These are phyloP conservation scores for Sugiyamaella pinicola DNA, from an alignment of 1,139 yeast species.

Conservation along the genomic window DNA sequence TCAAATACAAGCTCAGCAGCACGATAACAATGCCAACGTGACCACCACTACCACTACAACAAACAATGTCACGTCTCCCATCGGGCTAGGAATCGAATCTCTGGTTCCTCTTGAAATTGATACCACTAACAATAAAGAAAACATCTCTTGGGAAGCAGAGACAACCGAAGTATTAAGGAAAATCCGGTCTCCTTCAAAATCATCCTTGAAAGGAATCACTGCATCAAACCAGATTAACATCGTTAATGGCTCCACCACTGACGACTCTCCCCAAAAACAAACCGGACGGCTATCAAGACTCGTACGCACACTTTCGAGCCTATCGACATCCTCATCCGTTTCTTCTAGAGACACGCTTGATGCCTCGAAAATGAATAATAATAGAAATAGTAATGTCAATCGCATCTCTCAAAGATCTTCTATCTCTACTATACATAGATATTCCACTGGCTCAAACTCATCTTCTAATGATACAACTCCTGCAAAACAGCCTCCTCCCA, in stretches of 20 bases:
- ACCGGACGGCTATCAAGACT: constrained; percentile 19
- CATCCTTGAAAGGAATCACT: constrained; percentile 13
- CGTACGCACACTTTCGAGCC: constrained; percentile 31
- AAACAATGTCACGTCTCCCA: constrained; percentile 14
- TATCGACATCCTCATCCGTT: constrained; percentile 28
- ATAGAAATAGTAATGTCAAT: constrained; percentile 24
- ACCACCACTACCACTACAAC: neutral
- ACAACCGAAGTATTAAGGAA: constrained; percentile 30
- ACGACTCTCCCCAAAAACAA: constrained; percentile 6
- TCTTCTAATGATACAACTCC: constrained; percentile 14
- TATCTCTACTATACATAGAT: constrained; percentile 31
- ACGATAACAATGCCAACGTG: no score
- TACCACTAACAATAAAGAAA: constrained; percentile 25
- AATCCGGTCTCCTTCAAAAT: constrained; percentile 23
- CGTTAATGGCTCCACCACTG: neutral
- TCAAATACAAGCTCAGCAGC: constrained; percentile 22
- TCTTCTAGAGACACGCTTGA: constrained; percentile 33
- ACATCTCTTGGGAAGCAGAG: constrained; percentile 31
- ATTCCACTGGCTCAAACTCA: constrained; percentile 27
- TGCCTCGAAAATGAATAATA: constrained; percentile 9
- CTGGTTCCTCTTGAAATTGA: constrained; percentile 26
- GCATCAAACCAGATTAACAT: neutral
- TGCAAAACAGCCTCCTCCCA: neutral
- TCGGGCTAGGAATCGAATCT: constrained; percentile 29
- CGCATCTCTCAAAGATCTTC: constrained; percentile 34